A percentile compares a stretch with the other conserved stretches of the same genome.
phyloP scores from a whole-genome alignment of 2,329 filamentous ascomycete genomes.

The Cytospora piceicola region DNA sequence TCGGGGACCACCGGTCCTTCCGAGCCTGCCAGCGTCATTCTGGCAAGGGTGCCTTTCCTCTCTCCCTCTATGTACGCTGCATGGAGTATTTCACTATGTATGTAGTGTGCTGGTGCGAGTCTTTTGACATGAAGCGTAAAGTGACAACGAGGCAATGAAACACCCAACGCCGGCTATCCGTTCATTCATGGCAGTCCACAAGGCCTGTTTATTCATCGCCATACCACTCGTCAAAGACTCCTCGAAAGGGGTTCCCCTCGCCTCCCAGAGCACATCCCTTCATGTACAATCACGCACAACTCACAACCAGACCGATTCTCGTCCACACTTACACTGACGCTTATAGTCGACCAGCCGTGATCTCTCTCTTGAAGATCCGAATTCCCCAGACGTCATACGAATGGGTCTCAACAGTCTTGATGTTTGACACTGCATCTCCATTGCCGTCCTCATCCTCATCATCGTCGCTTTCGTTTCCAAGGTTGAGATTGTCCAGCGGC shows the following conservation, averaged over 20 bases:
- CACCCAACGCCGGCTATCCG: constrained; percentile 23
- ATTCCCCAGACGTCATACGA: constrained; percentile 54
- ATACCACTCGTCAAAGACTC: neutral
- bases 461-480: constrained; percentile 39
- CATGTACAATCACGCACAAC: neutral
- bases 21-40: constrained; percentile 10
- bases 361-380: constrained; percentile 62
- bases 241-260: constrained; percentile 2
- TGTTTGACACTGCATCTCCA: constrained; percentile 35
- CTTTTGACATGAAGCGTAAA: constrained; percentile 7
- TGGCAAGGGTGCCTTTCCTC: neutral
- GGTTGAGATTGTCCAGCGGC: constrained; percentile 34
- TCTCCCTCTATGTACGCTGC: constrained; percentile 8
- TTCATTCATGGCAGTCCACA: constrained; percentile 4
- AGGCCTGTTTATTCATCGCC: neutral
- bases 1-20: neutral
- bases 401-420: constrained; percentile 46
- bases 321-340: neutral
- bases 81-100: neutral
- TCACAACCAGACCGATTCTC: neutral
- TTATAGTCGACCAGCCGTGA: constrained; percentile 50
- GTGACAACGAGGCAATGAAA: neutral
- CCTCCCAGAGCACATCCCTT: neutral
- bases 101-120: neutral
- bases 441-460: constrained; percentile 39